Evolutionary conservation across 2,329 filamentous ascomycete genomes (phyloP), one percentile per base, ranked within the genome.

Genomic region (Aspergillus persii): DNA sequence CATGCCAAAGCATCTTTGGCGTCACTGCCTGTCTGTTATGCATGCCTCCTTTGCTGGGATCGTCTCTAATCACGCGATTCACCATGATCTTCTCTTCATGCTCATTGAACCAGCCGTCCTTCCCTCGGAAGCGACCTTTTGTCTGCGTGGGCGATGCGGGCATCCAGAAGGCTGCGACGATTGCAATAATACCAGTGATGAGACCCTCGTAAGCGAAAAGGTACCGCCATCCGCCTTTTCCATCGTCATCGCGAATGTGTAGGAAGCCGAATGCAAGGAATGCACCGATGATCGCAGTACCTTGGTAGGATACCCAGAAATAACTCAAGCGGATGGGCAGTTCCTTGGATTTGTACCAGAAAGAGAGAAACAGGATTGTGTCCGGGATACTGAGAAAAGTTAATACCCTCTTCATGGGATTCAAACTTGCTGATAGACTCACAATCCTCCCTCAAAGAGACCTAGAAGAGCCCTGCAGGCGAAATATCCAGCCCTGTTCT

Each of bases 301-400:
- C 71, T 52, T 80, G 64, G 11, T 89, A 85, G 0, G 87, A 82
- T 0, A 86, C 85, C 89, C 89, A 92, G 76, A 92, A 92, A 67
- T 81, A 85, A 64, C 85, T 84, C 18, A 92, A 76, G 1, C 90
- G 83, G 9, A 83, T 81, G 0, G 89, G 88, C 0, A 93, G 78
- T 70, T 92, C 90, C 54, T 81, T 81, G 0, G 85, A 85, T 50
- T 85, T 92, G 76, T 92, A 93, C 74, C 89, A 93, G 72, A 92
- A 92, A 3, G 85, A 87, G 4, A 91, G 78, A 73, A 88, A 92
- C 0, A 79, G 67, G 12, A 79, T 77, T 0, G 75, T 77, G 23
- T 79, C 76, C 2, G 76, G 75, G 49, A 79, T 79, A 59, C 74
- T 76, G 41, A 6, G 15, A 47, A 8, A 7, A 18, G 48, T 65